Evolutionary conservation across 202 grass and related monocot species (phyloP), one percentile per base, ranked within the genome.

Genomic region (Panicum hallii): DNA sequence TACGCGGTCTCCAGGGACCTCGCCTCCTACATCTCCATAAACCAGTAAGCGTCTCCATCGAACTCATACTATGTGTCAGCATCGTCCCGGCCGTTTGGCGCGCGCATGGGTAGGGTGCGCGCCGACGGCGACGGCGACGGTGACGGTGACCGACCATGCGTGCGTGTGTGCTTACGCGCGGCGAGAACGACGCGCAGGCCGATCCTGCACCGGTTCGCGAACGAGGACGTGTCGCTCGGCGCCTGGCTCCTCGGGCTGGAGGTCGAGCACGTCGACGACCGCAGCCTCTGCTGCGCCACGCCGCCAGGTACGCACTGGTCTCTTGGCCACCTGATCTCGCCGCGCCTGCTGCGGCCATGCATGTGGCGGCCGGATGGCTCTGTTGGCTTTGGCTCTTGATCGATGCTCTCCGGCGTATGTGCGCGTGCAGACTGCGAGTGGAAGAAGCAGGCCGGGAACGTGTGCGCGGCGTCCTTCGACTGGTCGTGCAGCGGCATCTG

Each of bases 201-300:
- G 40, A 95, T 95, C 84, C 84, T 97, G 83, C 95, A 97, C 70
- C 82, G 87, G 62, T 97, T 90, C 58, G 95, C 95, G 7, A 97
- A 97, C 72, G 95, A 97, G 81, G 95, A 97, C 74, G 95, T 97
- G 49, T 97, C 95, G 62, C 71, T 97, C 5, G 95, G 95, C 54
- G 89, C 95, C 16, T 97, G 95, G 95, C 79, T 97, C 23, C 68
- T 97, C 26, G 92, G 95, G 19, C 85, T 97, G 54, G 95, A 97
- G 81, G 92, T 97, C 2, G 81, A 94, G 80, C 92, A 97, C 67
- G 82, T 94, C 60, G 95, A 97, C 78, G 95, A 97, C 54, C 88
- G 90, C 17, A 90, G 89, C 82, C 91, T 97, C 82, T 97, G 95
- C 74, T 97, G 95, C 66, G 90, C 92, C 69, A 94, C 95, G 55